Base-by-base conservation (phyloP, 805 yeast species). In the Danielia oregonensis region DNA sequence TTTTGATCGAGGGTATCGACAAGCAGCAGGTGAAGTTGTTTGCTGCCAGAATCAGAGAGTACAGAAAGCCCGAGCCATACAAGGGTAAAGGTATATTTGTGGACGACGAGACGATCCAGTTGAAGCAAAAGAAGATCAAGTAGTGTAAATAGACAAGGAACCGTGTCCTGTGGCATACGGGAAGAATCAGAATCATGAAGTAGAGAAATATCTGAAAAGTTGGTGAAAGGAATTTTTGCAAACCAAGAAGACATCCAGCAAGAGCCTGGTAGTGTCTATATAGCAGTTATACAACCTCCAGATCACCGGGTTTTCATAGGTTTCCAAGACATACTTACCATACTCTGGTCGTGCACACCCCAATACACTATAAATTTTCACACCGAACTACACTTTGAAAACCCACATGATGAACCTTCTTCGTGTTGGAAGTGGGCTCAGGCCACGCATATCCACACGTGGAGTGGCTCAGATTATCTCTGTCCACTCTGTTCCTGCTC, bases 31-130 rank as follows among this genome's bases (percentile, higher is more conserved):
- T 93, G 31, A 82, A 78, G 54, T 71, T 82, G 35, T 87, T 86
- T 62, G 98, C 97, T 13, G 96, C 95, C 11, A 77, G 78, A 37
- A 71, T 93, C 46, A 81, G 97, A 60, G 77, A 76, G 50, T 78
- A 78, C 70, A 86, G 86, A 58, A 95, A 95, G 42, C 99, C 99
- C 29, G 99, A 93, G 67, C 97, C 97, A 25, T 93, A 93, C 63
- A 93, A 93, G 68, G 98, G 98, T 57, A 94, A 94, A 51, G 99
- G 99, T 55, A 83, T 93, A 32, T 93, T 83, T 57, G 82, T 93
- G 32, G 85, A 89, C 61, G 84, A 79, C 54, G 97, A 93, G 68
- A 87, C 94, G 32, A 83, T 93, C 60, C 81, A 79, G 57, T 71
- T 91, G 55, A 93, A 93, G 75, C 86, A 82, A 49, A 86, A 86